Conservation (phyloP, 2,329 filamentous ascomycete genomes). For the Onygenales sp. region DNA sequence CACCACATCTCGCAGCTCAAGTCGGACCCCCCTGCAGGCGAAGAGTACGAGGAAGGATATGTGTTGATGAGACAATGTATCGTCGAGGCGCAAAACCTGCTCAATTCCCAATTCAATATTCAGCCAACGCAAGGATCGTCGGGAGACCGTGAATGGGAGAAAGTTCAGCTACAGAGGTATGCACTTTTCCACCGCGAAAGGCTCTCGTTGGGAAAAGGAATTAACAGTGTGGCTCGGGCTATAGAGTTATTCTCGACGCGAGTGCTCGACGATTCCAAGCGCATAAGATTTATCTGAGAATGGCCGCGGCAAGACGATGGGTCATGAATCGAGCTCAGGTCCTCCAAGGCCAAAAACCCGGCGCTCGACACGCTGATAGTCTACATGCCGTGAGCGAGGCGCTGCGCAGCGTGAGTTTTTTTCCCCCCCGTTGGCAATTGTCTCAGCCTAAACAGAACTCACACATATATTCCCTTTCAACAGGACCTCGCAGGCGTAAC, state of each 20-base stretch:
- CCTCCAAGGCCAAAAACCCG: slow-evolving; percentile 41
- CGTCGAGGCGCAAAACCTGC: slow-evolving; percentile 45
- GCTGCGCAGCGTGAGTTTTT: slow-evolving; percentile 38
- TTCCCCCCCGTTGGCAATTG: background rate
- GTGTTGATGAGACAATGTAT: slow-evolving; percentile 47
- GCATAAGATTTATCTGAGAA: slow-evolving; percentile 51
- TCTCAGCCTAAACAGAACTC: background rate
- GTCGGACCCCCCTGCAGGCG: slow-evolving; percentile 42
- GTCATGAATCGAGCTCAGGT: slow-evolving; percentile 43
- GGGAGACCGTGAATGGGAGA: slow-evolving; percentile 45
- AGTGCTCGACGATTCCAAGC: slow-evolving; percentile 52
- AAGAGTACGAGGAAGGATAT: slow-evolving; percentile 52
- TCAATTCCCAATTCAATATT: slow-evolving; percentile 44
- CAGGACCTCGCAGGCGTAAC: slow-evolving; percentile 51
- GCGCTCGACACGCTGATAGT: slow-evolving; percentile 37
- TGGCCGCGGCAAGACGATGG: slow-evolving; percentile 51
- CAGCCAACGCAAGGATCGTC: slow-evolving; percentile 31
- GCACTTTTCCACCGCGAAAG: slow-evolving; percentile 5
- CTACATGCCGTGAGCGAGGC: slow-evolving; percentile 41
- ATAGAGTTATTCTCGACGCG: slow-evolving; percentile 52
- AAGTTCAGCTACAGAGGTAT: slow-evolving; percentile 48
- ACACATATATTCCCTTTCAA: slow-evolving; percentile 2
- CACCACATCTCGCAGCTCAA: slow-evolving; percentile 48
- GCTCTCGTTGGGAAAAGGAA: background rate
- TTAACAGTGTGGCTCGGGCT: slow-evolving; percentile 9